Evolutionary conservation across 768 basidiomycete genomes (phyloP), one percentile per base, ranked within the genome.

Genomic region (Russula sp.): DNA sequence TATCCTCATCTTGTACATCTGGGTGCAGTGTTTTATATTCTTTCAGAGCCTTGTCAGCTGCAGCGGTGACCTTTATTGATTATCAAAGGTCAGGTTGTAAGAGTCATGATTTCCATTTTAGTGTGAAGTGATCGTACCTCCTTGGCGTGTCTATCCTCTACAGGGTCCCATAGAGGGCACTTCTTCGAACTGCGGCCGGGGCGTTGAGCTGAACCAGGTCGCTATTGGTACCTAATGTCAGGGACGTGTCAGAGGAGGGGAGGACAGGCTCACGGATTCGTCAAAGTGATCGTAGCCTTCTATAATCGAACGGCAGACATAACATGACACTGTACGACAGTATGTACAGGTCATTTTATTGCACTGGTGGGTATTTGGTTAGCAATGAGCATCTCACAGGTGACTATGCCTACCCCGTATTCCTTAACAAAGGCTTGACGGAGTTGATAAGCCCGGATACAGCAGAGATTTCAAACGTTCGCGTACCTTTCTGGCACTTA

Each of bases 301-400:
- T 43, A 95, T 88, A 38, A 85, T 67, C 68, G 88, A 67, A 34
- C 90, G 81, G 70, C 94, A 96, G 29, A 92, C 76, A 69, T 97
- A 95, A 72, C 94, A 97, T 0, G 87, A 92, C 43, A 89, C 39
- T 0, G 90, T 84, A 1, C 49, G 64, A 69, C 94, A 96, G 61
- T 85, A 74, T 1, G 85, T 82, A 67, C 90, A 92, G 0, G 77
- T 80, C 86, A 97, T 95, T 72, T 96, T 96, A 81, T 96, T 96
- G 75, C 94, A 96, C 86, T 91, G 66, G 10, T 34, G 56, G 59
- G 6, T 10, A 20, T 32, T 34, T n/a, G 8, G 8, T 61, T 38
- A 67, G 53, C 39, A 34, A 16, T 1, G 45, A n/a, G 64, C 52
- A 45, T 6, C 16, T 20, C 22, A 50, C 29, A 42, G 7, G 20